phyloP scores from a whole-genome alignment of 306 rosid genomes.

The Boehmeria nivea region DNA sequence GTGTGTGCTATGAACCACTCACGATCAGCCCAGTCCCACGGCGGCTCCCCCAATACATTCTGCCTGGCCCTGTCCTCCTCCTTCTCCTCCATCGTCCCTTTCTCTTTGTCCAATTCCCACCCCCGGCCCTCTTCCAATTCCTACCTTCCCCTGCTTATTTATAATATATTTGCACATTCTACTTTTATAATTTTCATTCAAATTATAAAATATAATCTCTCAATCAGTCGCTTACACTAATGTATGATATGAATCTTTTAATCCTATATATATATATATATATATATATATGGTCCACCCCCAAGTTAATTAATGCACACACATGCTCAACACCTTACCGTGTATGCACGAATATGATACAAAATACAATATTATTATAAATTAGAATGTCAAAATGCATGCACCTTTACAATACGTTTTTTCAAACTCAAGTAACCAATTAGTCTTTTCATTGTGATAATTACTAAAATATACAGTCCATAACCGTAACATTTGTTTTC shows the following conservation, averaged over 20 bases:
- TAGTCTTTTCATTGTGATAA: too few species aligned
- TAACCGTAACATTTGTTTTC: too few species aligned
- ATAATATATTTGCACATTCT: too few species aligned
- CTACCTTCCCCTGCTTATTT: background rate
- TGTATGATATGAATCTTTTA: too few species aligned
- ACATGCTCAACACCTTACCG: background rate
- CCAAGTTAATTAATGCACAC: background rate
- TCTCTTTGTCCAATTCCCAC: slow-evolving; percentile 22
- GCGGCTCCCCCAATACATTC: slow-evolving; percentile 44
- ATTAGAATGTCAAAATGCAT: background rate
- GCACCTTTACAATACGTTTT: background rate
- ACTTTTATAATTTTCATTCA: too few species aligned
- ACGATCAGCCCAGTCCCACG: slow-evolving; percentile 13
- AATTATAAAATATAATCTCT: too few species aligned
- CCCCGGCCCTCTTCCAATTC: background rate
- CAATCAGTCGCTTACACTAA: too few species aligned
- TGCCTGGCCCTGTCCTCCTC: too few species aligned
- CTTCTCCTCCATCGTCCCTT: slow-evolving; percentile 27
- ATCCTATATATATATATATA: too few species aligned
- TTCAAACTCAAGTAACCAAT: too few species aligned
- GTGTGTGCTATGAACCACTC: background rate
- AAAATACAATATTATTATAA: background rate
- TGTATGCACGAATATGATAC: background rate
- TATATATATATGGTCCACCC: background rate
- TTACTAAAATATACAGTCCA: too few species aligned